Evolutionary conservation across 495 filamentous ascomycete species (phyloP).

Genomic region (Trichoderma parareesei): DNA sequence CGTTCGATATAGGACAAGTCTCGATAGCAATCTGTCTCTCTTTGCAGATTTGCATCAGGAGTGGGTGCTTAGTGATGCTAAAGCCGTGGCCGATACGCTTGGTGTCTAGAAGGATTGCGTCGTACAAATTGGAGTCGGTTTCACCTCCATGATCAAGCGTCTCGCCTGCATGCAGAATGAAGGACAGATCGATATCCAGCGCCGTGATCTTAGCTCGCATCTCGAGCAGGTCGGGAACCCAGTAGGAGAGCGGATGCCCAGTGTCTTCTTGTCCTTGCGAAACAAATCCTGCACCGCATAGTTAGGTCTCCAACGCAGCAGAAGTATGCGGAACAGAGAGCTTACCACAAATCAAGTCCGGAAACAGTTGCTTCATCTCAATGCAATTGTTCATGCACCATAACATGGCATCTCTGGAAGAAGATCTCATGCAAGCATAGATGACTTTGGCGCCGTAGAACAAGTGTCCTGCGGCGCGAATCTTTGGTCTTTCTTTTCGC

Average conservation of each 20-base stretch:
- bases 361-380: conserved; percentile 56
- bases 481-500: conserved; percentile 8
- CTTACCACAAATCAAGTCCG: conserved; percentile 53
- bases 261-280: conserved; percentile 70
- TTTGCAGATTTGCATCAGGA: conserved; percentile 67
- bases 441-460: conserved; percentile 29
- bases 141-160: conserved; percentile 46
- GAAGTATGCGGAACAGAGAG: not conserved
- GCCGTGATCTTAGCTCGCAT: conserved; percentile 63
- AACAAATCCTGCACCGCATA: conserved; percentile 44
- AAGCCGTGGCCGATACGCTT: conserved; percentile 82
- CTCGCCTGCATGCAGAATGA: conserved; percentile 83
- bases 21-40: conserved; percentile 72
- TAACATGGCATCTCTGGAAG: conserved; percentile 46
- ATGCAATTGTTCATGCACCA: conserved; percentile 68
- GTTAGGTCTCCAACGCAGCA: not conserved
- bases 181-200: conserved; percentile 67
- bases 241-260: conserved; percentile 56
- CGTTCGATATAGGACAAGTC: conserved; percentile 74
- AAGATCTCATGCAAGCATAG: conserved; percentile 27
- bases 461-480: conserved; percentile 10
- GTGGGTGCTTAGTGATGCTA: conserved; percentile 69
- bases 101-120: conserved; percentile 67
- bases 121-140: conserved; percentile 71
- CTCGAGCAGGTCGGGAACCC: conserved; percentile 67